A percentile compares a stretch with the other conserved stretches of the same genome.
phyloP scores from a whole-genome alignment of 306 rosid genomes.

The Quercus engelmannii region DNA sequence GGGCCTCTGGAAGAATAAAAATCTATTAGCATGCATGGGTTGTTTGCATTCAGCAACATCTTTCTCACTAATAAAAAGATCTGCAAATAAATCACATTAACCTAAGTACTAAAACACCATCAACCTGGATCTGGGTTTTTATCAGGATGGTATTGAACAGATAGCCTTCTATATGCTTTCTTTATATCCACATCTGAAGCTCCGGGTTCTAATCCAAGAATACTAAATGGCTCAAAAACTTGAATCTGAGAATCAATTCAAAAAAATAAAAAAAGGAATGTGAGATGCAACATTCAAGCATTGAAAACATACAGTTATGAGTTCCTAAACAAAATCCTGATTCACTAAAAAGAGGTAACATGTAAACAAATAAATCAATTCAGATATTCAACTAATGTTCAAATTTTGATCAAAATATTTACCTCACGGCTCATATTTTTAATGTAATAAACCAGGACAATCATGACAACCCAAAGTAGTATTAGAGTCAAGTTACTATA shows the following conservation, averaged over 20 bases:
- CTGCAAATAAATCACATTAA: conserved; percentile 12
- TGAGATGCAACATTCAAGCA: conserved; percentile 7
- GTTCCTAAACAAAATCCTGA: conserved; percentile 5
- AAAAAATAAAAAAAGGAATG: background rate
- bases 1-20: conserved; percentile 50
- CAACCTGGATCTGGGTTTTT: conserved; percentile 99
- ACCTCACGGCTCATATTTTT: conserved; percentile 87
- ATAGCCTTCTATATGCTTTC: conserved; percentile 89
- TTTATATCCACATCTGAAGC: conserved; percentile 71
- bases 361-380: background rate
- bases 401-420: conserved; percentile 22
- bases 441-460: conserved; percentile 79
- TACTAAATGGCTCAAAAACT: conserved; percentile 85
- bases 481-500: conserved; percentile 73
- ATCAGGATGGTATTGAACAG: conserved; percentile 90
- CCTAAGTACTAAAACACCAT: conserved; percentile 33
- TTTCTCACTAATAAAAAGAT: conserved; percentile 7
- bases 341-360: background rate
- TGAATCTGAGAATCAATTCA: conserved; percentile 47
- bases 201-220: conserved; percentile 83
- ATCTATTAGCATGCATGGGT: conserved; percentile 6
- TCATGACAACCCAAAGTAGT: conserved; percentile 86
- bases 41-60: background rate
- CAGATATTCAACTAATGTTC: background rate
- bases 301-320: background rate